These are phyloP conservation scores for Trichosanthes truncata DNA, from an alignment of 306 rosid species.

Conservation along the genomic window DNA sequence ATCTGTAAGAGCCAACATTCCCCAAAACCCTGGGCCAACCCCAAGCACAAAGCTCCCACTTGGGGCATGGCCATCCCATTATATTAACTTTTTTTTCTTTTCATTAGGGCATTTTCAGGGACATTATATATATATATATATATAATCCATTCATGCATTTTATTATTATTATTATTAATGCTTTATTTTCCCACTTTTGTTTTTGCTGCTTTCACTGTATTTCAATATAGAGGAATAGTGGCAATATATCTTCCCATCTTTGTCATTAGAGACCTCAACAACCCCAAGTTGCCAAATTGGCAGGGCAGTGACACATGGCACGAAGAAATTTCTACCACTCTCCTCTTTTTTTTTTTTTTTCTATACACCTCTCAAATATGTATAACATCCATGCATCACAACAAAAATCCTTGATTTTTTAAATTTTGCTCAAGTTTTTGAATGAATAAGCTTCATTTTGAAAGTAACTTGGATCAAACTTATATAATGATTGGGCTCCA, in stretches of 20 bases:
- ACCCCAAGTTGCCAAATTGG: not conserved
- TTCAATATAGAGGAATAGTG: not conserved
- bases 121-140: not conserved
- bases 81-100: not conserved
- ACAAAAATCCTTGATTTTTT: too few relatives aligned
- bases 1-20: constrained; percentile 32
- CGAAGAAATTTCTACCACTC: too few relatives aligned
- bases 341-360: too few relatives aligned
- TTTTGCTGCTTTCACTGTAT: not conserved
- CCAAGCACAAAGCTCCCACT: constrained; percentile 56
- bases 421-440: too few relatives aligned
- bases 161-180: not conserved
- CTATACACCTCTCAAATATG: too few relatives aligned
- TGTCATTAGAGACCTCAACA: not conserved
- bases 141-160: not conserved
- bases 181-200: not conserved
- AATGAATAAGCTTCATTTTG: too few relatives aligned
- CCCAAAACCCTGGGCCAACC: constrained; percentile 55
- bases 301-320: constrained; percentile 4
- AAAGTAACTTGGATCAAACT: too few relatives aligned
- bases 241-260: not conserved
- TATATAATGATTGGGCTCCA: too few relatives aligned
- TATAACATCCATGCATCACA: too few relatives aligned
- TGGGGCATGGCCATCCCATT: constrained; percentile 38
- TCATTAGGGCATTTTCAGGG: not conserved